These are phyloP conservation scores for Hylodesmum podocarpum DNA, from an alignment of 306 rosid species.

Conservation along the genomic window DNA sequence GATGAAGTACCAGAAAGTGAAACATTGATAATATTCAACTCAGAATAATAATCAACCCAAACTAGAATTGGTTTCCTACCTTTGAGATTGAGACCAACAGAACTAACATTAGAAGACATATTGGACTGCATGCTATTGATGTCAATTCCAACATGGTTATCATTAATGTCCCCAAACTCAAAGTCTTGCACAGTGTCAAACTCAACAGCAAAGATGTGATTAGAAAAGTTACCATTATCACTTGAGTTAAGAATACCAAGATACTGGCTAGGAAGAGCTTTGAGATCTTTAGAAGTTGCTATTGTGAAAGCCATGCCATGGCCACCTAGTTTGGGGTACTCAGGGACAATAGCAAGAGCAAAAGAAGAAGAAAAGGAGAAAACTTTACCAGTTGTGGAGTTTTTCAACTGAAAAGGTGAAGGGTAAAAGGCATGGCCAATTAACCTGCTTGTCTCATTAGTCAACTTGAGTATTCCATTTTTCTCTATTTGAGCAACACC, in stretches of 20 bases:
- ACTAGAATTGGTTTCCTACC: constrained; percentile 57
- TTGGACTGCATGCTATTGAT: constrained; percentile 64
- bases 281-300: constrained; percentile 46
- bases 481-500: constrained; percentile 53
- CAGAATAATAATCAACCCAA: constrained; percentile 81
- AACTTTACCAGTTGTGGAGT: constrained; percentile 57
- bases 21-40: constrained; percentile 37
- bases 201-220: constrained; percentile 78
- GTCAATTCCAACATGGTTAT: constrained; percentile 79
- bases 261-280: constrained; percentile 74
- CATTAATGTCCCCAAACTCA: constrained; percentile 78
- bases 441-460: constrained; percentile 64
- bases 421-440: constrained; percentile 62
- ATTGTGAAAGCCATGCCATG: constrained; percentile 83
- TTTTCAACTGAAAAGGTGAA: constrained; percentile 52
- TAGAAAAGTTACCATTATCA: constrained; percentile 60
- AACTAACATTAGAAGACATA: constrained; percentile 48
- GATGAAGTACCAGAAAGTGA: constrained; percentile 57
- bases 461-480: constrained; percentile 58
- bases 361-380: constrained; percentile 73
- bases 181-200: constrained; percentile 86
- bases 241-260: constrained; percentile 65
- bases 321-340: constrained; percentile 84
- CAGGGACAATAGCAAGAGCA: constrained; percentile 64
- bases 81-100: constrained; percentile 49